Evolutionary conservation across 2,329 filamentous ascomycete genomes (phyloP), one percentile per base, ranked within the genome.

Genomic region (Phyllosticta citrichinensis): DNA sequence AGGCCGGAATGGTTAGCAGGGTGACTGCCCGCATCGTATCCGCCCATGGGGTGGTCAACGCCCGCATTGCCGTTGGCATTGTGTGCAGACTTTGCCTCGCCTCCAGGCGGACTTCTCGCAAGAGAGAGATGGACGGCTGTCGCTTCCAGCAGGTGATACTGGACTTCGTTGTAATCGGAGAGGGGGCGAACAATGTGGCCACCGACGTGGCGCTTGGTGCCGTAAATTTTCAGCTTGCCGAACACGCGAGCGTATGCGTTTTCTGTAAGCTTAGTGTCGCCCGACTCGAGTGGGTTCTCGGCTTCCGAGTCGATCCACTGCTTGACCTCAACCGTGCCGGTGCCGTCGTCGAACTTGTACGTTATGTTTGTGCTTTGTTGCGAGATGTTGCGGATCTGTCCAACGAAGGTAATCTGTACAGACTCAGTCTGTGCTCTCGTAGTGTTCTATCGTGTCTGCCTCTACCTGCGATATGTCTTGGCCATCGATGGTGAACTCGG

Each of bases 261-360:
- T 66, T 87, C 80, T 65, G 84, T 81, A 66, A 89, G 83, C 64
- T 83, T 81, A 27, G 72, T 72, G 54, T 78, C 76, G 19, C 73
- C 74, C 52, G 68, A 67, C n/a, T 80, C 77, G 71, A 79, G 76
- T 52, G 70, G 69, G 50, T 81, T 75, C 69, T 74, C 66, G 63
- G 75, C 70, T 69, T 85, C 83, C 66, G 81, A 76, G 75, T 93
- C 87, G 62, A 89, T 81, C 88, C 89, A 96, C 73, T 88, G 86
- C 79, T 94, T 95, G 66, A 91, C 92, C 75, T 99, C 95, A 68
- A 97, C 87, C 64, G 86, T 81, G 63, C 91, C 92, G 1, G 95
- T 99, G 72, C 94, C 94, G 75, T 99, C 94, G 76, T 99, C 94
- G 68, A 99, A 80, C 69, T 87, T 89, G 81, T 95, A 96, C 54